Percentiles rank a stretch among this genome's conserved stretches.
Conservation (phyloP, 345 rosid species). For the Populus alba region DNA sequence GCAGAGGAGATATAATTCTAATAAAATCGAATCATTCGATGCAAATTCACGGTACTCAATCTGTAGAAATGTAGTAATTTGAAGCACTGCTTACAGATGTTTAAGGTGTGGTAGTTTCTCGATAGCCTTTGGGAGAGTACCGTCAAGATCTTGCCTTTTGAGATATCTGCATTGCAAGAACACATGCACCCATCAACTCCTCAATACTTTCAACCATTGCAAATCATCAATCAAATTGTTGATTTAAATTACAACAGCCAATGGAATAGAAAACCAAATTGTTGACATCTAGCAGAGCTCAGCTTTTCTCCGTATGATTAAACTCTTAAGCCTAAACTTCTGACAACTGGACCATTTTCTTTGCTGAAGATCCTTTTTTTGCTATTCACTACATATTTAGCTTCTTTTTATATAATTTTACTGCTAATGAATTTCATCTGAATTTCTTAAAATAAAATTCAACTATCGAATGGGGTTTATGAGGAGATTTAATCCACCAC, state of each 20-base stretch:
- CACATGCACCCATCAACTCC: not conserved
- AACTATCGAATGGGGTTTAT: too few species aligned
- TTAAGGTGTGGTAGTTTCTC: slow-evolving; percentile 12
- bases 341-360: not conserved
- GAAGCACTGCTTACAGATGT: slow-evolving; percentile 1
- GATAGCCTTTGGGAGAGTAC: slow-evolving; percentile 8
- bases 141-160: slow-evolving; percentile 10
- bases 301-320: not conserved
- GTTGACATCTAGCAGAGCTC: too few species aligned
- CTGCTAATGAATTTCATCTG: not conserved
- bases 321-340: not conserved
- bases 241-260: too few species aligned
- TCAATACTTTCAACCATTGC: not conserved
- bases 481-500: too few species aligned
- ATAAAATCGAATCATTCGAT: not conserved
- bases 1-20: not conserved
- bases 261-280: not conserved
- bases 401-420: too few species aligned
- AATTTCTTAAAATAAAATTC: not conserved
- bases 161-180: not conserved
- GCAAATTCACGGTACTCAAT: not conserved
- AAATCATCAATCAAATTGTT: not conserved
- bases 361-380: not conserved
- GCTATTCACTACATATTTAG: not conserved
- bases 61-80: not conserved